These are phyloP conservation scores for Steccherinum ochraceum DNA, from an alignment of 768 basidiomycete species.

Conservation along the genomic window DNA sequence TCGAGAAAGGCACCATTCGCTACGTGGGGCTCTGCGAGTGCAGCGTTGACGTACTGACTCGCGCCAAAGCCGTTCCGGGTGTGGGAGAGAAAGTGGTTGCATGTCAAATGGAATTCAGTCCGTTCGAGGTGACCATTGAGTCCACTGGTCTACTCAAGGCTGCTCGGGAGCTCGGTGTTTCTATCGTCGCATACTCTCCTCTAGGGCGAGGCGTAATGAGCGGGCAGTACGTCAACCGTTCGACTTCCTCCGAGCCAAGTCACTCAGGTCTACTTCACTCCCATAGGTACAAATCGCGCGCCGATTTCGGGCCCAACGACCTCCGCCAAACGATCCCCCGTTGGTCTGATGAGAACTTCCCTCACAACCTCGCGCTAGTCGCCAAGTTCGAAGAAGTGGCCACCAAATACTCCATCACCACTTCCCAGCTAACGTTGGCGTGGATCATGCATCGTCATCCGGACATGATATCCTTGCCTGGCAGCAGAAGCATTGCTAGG, in stretches of 20 bases:
- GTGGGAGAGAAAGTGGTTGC: no score
- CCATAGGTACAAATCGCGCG: no score
- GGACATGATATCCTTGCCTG: slow-evolving; percentile 23
- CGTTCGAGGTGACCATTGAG: slow-evolving; percentile 25
- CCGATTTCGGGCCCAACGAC: no score
- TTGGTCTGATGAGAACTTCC: slow-evolving; percentile 20
- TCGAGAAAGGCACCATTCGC: slow-evolving; percentile 29
- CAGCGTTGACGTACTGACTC: slow-evolving; percentile 25
- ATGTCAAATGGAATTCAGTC: slow-evolving; percentile 26
- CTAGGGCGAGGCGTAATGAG: no score
- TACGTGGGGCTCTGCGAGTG: slow-evolving; percentile 33
- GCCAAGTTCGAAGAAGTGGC: slow-evolving; percentile 11
- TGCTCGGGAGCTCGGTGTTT: slow-evolving; percentile 26
- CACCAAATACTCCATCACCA: slow-evolving; percentile 13
- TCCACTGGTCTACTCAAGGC: slow-evolving; percentile 20
- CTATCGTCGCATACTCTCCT: slow-evolving; percentile 28
- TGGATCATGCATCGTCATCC: slow-evolving; percentile 20
- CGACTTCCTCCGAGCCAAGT: no score
- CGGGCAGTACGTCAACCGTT: no score
- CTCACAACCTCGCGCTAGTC: slow-evolving; percentile 27
- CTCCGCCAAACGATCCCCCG: no score
- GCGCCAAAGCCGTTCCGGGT: slow-evolving; percentile 27
- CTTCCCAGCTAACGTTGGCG: slow-evolving; percentile 26
- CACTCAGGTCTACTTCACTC: no score
- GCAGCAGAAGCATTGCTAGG: slow-evolving; percentile 11